Conservation (phyloP, 305 asterid genomes). For the Fraxinus sp. region DNA sequence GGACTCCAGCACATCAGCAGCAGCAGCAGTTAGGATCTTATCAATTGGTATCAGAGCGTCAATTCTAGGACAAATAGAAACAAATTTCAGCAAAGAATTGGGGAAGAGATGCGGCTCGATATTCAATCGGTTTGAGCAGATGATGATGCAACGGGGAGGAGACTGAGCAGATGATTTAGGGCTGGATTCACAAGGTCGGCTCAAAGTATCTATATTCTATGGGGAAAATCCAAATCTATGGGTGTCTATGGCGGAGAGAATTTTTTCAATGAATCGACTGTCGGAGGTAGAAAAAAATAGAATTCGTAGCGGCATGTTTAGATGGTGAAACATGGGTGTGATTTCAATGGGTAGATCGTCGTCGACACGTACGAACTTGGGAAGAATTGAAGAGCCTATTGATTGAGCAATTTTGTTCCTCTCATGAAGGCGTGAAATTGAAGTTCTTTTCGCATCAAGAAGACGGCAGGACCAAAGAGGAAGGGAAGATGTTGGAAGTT, state of each 20-base stretch:
- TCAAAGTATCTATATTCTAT: not conserved
- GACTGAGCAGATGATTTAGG: not conserved
- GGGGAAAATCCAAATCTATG: not conserved
- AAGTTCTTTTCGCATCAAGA: not conserved
- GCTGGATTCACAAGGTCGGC: not conserved
- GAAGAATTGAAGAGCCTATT: not conserved
- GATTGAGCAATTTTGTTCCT: not conserved
- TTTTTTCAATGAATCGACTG: not conserved
- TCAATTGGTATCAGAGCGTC: not conserved
- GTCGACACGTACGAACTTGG: not conserved
- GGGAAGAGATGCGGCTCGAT: not conserved
- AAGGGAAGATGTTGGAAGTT: not conserved
- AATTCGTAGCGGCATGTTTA: not conserved
- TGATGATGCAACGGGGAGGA: not conserved
- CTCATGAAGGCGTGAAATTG: not conserved
- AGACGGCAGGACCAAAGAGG: not conserved
- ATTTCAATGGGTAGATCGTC: not conserved
- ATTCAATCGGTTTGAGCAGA: not conserved
- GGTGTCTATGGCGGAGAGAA: not conserved
- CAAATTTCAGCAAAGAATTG: not conserved
- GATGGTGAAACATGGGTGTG: not conserved
- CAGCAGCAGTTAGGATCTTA: not conserved
- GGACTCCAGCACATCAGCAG: not conserved
- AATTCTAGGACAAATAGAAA: not conserved
- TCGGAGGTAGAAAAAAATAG: not conserved